Conservation (phyloP, 2,329 filamentous ascomycete genomes). For the Proliferodiscus dingleyae region DNA sequence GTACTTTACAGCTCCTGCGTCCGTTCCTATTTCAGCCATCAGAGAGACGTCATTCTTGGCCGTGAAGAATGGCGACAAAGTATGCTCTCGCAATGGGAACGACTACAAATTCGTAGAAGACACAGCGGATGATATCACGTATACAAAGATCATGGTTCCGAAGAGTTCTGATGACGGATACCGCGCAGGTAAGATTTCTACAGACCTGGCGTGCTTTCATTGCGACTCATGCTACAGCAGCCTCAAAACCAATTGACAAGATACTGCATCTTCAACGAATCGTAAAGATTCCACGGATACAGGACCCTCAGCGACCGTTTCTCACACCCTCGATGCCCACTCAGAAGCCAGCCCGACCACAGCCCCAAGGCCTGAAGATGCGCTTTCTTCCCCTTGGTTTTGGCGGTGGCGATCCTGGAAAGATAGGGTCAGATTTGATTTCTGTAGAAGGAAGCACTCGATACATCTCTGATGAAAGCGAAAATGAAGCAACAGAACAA, state of each 20-base stretch:
- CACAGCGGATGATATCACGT: constrained; percentile 43
- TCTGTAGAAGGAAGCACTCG: constrained; percentile 9
- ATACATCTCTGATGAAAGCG: constrained; percentile 22
- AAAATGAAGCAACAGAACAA: constrained; percentile 12
- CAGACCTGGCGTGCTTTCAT: not conserved
- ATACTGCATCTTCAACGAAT: constrained; percentile 63
- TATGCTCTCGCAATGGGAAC: constrained; percentile 59
- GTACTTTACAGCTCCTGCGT: constrained; percentile 72
- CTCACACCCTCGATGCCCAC: constrained; percentile 40
- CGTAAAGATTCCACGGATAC: constrained; percentile 44
- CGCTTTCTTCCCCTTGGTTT: constrained; percentile 64
- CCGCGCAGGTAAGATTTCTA: constrained; percentile 41
- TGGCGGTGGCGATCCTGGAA: constrained; percentile 38
- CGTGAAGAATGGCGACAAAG: constrained; percentile 44
- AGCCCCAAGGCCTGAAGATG: constrained; percentile 63
- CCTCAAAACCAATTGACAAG: constrained; percentile 42
- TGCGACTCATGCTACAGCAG: constrained; percentile 12
- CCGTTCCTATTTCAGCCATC: constrained; percentile 62
- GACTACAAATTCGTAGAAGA: constrained; percentile 58
- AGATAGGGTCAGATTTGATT: constrained; percentile 30
- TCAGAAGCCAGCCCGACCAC: constrained; percentile 51
- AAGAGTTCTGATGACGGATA: constrained; percentile 51
- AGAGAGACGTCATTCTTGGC: constrained; percentile 60
- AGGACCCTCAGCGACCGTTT: constrained; percentile 32
- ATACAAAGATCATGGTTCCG: constrained; percentile 58